Evolutionary conservation across 495 filamentous ascomycete species (phyloP), one percentile per base, ranked within the genome.

Genomic region (Daldinia grandis): DNA sequence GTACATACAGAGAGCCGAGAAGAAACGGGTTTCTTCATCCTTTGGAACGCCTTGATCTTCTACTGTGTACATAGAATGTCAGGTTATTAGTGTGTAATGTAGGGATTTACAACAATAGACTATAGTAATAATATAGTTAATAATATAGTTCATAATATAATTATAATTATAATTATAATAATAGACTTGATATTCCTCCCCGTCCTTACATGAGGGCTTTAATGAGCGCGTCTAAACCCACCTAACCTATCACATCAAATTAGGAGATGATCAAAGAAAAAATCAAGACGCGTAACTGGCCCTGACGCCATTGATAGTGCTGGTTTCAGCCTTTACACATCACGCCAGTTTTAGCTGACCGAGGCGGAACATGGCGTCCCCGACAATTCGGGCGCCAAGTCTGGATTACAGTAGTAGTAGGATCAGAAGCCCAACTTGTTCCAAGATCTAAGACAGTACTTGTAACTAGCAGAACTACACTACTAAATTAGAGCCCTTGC

Each of bases 361-460:
- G 64, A 68, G 57, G 21, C 56, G 64, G 53, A 53, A 54, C 64
- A 66, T 67, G 50, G 59, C 69, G 65, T 73, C 57, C 56, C 70
- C 70, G 65, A 73, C 61, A 49, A 57, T 38, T 66, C 30, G 70
- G 70, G 57, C 60, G 70, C 70, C 65, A 73, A 69, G 65, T 10
- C 37, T 49, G 25, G 40, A 61, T 58, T 47, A 72, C 64, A 64
- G 61, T 3, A 68, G 57, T 2, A 68, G 61, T 30, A 66, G 68
- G 62, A 72, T 68, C 21, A 61, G 49, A 30, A 57, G 44, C 50
- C 37, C 57, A 51, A 42, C 40, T 58, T 51, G 65, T 73, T 69
- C 70, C 70, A 73, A 73, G 70, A 73, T 73, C 70, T 64, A 64
- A n/a, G 30, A 19, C 24, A 50, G 68, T 66, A n/a, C n/a, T n/a